These are phyloP conservation scores for Chrysoporthe cubensis DNA, from an alignment of 2,329 filamentous ascomycete genomes.

Conservation along the genomic window DNA sequence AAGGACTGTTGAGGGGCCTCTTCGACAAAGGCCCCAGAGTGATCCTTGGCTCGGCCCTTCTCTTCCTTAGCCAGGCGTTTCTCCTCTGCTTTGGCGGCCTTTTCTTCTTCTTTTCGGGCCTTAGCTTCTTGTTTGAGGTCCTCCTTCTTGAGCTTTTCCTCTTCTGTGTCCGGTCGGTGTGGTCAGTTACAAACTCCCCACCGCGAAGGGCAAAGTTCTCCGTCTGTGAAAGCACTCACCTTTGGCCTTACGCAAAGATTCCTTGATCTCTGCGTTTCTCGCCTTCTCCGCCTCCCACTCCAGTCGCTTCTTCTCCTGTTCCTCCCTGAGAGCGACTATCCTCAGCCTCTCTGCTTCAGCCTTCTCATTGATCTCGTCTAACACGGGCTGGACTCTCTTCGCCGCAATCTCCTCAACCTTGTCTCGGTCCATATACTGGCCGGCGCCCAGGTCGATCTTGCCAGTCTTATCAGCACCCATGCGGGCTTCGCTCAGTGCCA, in stretches of 20 bases:
- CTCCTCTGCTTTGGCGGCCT: constrained; percentile 51
- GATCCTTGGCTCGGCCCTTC: constrained; percentile 46
- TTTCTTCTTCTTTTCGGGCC: constrained; percentile 45
- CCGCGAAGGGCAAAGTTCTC: too few relatives aligned
- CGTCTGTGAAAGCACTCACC: constrained; percentile 41
- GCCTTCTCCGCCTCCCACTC: constrained; percentile 61
- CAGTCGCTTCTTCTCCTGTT: constrained; percentile 67
- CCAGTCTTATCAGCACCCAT: constrained; percentile 54
- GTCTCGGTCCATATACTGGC: constrained; percentile 76
- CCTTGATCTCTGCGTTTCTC: constrained; percentile 38
- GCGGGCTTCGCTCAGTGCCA: constrained; percentile 65
- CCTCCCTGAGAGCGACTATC: constrained; percentile 63
- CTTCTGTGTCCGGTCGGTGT: constrained; percentile 37
- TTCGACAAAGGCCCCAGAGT: background rate
- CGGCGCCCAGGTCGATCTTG: constrained; percentile 74
- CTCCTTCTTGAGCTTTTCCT: constrained; percentile 70
- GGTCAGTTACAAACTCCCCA: background rate
- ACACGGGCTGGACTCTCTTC: constrained; percentile 75
- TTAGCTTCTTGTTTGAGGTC: constrained; percentile 68
- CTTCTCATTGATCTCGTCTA: constrained; percentile 83
- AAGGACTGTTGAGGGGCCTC: background rate
- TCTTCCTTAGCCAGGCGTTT: constrained; percentile 50
- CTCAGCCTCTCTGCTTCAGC: constrained; percentile 73
- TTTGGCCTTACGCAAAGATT: constrained; percentile 42
- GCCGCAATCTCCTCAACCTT: constrained; percentile 81